phyloP scores from a whole-genome alignment of 2,329 filamentous ascomycete genomes.

The Alternaria ventricosa region DNA sequence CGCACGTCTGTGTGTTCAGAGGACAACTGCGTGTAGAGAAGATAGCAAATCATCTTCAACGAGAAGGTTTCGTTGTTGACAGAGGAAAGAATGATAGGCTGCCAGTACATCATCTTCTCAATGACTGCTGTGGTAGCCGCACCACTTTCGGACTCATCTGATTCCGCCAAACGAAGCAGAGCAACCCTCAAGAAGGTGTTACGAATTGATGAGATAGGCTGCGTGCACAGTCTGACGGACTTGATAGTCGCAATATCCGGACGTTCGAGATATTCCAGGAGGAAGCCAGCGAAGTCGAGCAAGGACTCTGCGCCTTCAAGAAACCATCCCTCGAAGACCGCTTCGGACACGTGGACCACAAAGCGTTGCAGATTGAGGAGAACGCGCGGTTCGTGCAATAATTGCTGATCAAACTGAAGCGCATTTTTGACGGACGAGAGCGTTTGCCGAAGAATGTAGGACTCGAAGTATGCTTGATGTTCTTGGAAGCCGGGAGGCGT shows the following conservation, averaged over 20 bases:
- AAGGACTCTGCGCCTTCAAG: slow-evolving; percentile 83
- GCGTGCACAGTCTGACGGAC: slow-evolving; percentile 87
- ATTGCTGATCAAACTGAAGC: slow-evolving; percentile 73
- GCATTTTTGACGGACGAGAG: slow-evolving; percentile 73
- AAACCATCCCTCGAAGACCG: slow-evolving; percentile 96
- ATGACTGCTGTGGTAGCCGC: slow-evolving; percentile 74
- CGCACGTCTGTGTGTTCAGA: slow-evolving; percentile 72
- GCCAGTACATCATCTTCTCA: slow-evolving; percentile 92
- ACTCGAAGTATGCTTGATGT: slow-evolving; percentile 94
- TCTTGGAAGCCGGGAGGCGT: slow-evolving; percentile 92
- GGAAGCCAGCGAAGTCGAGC: slow-evolving; percentile 82
- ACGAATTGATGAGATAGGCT: slow-evolving; percentile 78
- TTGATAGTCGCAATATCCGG: slow-evolving; percentile 83
- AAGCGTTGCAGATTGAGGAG: slow-evolving; percentile 87
- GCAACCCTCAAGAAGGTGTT: slow-evolving; percentile 79
- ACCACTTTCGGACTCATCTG: slow-evolving; percentile 71
- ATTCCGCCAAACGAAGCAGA: slow-evolving; percentile 81
- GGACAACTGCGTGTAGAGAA: slow-evolving; percentile 88
- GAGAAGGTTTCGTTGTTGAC: slow-evolving; percentile 81
- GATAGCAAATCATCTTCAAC: slow-evolving; percentile 86
- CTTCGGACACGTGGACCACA: slow-evolving; percentile 80
- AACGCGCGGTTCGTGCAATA: slow-evolving; percentile 80
- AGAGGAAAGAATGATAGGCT: slow-evolving; percentile 82
- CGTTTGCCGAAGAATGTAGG: slow-evolving; percentile 79
- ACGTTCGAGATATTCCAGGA: slow-evolving; percentile 87